phyloP scores from a whole-genome alignment of 164 flowering plant genomes.

The Magnolia officinalis region DNA sequence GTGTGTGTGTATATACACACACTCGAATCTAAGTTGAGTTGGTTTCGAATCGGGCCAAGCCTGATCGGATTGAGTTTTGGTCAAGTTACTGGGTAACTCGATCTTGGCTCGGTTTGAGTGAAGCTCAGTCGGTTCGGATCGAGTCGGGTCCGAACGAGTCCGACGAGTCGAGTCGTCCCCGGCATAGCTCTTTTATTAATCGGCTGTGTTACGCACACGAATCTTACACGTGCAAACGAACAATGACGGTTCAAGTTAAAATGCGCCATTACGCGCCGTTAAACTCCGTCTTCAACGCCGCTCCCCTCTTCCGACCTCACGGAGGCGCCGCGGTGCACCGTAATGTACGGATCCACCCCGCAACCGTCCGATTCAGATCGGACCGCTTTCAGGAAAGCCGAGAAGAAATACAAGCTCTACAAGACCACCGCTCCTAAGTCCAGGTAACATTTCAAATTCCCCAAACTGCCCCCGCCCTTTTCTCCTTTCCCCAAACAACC shows the following conservation, averaged over 20 bases:
- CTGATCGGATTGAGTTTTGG: no score
- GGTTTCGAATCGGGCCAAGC: no score
- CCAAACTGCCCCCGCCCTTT: not conserved
- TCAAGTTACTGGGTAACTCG: no score
- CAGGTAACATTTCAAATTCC: conserved; percentile 28
- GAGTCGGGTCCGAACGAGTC: no score
- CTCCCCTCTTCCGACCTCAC: not conserved
- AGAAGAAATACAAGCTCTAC: conserved; percentile 94
- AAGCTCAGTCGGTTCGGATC: no score
- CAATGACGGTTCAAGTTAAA: not conserved
- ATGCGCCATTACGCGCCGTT: not conserved
- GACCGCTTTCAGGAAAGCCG: conserved; percentile 80
- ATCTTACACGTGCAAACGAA: not conserved
- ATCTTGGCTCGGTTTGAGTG: no score
- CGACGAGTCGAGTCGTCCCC: no score
- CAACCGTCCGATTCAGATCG: conserved; percentile 48
- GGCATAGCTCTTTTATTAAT: no score
- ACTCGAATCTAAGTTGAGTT: no score
- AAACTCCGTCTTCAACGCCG: not conserved
- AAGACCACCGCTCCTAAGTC: conserved; percentile 35
- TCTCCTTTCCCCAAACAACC: not conserved
- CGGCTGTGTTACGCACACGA: not conserved
- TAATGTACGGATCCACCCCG: conserved; percentile 56
- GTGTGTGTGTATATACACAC: no score
- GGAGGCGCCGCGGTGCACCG: not conserved